Evolutionary conservation across 305 asterid species (phyloP), one percentile per base, ranked within the genome.

Genomic region (Solanum aculeatissimum): DNA sequence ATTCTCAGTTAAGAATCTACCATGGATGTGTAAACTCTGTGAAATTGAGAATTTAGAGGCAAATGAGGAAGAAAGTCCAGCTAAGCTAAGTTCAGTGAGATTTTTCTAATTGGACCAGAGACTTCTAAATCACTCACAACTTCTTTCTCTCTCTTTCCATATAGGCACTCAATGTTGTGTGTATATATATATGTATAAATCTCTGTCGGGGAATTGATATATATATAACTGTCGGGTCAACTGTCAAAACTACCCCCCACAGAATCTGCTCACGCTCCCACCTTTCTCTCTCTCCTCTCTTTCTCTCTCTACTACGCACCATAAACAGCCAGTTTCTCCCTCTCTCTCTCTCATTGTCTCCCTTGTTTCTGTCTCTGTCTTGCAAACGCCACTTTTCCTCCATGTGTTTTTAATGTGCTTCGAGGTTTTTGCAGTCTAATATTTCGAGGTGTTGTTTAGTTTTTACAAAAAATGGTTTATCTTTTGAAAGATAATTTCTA

Each of bases 231-330:
- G 95, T 91, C 89, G 87, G 92, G 97, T 92, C 97, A 95, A 95
- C 97, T 93, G 95, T 92, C 93, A 89, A 88, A 91, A 90, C 93
- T 79, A 87, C 87, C 84, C 94, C 94, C 95, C 95, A 90, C 94
- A 89, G 97, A 91, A 93, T 95, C 94, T 92, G 92, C 90, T 90
- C 90, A 87, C 87, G 88, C 93, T 87, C 91, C 91, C 92, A 90
- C 88, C 85, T 89, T 74, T 90, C 81, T 57, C 54, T 87, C 91
- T 85, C 80, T 21, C 43, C 80, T 47, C 40, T 87, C 89, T 88
- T 86, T 91, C 89, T 91, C 91, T 86, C 81, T 79, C 81, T 51
- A 83, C 9, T 29, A 40, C 87, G 47, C 85, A 66, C 85, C 66
- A 72, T 85, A 84, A 70, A 55, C 85, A 85, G 85, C 82, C 85